Base-by-base conservation (phyloP, 1,284 basidiomycete genomes). In the Ustilago hordei region DNA sequence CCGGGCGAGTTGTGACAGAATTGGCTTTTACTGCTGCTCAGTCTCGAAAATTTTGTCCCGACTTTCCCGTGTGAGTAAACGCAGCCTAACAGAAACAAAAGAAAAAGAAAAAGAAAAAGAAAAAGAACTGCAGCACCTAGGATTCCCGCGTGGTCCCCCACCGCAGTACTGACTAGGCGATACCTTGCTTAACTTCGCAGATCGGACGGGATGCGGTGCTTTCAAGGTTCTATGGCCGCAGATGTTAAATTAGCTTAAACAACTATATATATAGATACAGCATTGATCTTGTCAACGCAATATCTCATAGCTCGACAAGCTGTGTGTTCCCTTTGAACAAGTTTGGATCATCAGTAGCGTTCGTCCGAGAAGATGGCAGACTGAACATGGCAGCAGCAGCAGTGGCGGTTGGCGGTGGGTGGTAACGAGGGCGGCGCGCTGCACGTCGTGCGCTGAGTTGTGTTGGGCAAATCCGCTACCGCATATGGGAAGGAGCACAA, bases 131-230 rank as follows among this genome's bases (percentile, higher is more conserved):
- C 90, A 90, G 90, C 91, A 91, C 90, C 90, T 88, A 91, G 90
- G 91, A 91, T 91, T 91, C 91, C 91, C 90, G 89, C 89, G 90
- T 92, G 91, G 91, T 91, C 91, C 91, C 91, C 91, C 91, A 91
- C 91, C 90, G 88, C 91, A 91, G 91, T 92, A 92, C 91, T 92
- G 91, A 91, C 91, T 91, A 87, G 89, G 90, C 90, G 89, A 91
- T 90, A 91, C 90, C 89, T 89, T 88, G 90, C 89, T 92, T 92
- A 90, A 91, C 91, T 91, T 89, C 90, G 89, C 90, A 91, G 90
- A 91, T 91, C 90, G 86, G 91, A 91, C 90, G 89, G 91, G 91
- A 91, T 91, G 91, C 90, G 89, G 90, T 91, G 90, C 89, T 91
- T 91, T 91, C 90, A 89, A 88, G 89, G 90, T 91, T 90, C 90